Percentiles rank a stretch among this genome's conserved stretches.
phyloP scores from a whole-genome alignment of 306 rosid species.

The Rosa lucieae region DNA sequence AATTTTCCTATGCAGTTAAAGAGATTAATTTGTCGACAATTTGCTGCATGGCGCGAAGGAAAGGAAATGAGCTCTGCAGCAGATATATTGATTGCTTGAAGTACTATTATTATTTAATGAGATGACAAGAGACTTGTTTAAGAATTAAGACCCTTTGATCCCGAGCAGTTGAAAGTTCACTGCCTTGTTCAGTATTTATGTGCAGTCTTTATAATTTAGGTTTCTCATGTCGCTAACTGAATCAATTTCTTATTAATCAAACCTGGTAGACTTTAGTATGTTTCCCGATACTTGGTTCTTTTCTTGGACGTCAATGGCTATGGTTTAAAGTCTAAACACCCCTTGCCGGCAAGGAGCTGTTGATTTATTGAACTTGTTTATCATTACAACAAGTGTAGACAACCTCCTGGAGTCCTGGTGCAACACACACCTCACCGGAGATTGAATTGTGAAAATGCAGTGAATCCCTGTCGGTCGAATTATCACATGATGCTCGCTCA shows the following conservation, averaged over 20 bases:
- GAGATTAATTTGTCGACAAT: constrained; percentile 28
- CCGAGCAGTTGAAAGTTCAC: constrained; percentile 34
- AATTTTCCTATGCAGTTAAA: constrained; percentile 46
- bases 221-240: constrained; percentile 18
- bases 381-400: neutral
- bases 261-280: neutral
- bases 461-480: too few relatives aligned
- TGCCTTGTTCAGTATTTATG: constrained; percentile 33
- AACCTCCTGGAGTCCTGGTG: neutral
- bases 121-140: constrained; percentile 35
- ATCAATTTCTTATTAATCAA: constrained; percentile 21
- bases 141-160: constrained; percentile 30
- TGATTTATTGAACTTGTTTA: neutral
- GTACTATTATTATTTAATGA: constrained; percentile 38
- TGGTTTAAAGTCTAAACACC: neutral
- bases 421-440: neutral
- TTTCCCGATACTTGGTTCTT: neutral
- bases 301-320: neutral
- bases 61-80: constrained; percentile 30
- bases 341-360: neutral
- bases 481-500: too few relatives aligned
- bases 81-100: constrained; percentile 29
- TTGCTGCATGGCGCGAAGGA: constrained; percentile 19
- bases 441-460: too few relatives aligned
- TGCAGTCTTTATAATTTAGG: constrained; percentile 28